Base-by-base conservation (phyloP, 2,329 filamentous ascomycete genomes). In the Colletotrichum sublineola region DNA sequence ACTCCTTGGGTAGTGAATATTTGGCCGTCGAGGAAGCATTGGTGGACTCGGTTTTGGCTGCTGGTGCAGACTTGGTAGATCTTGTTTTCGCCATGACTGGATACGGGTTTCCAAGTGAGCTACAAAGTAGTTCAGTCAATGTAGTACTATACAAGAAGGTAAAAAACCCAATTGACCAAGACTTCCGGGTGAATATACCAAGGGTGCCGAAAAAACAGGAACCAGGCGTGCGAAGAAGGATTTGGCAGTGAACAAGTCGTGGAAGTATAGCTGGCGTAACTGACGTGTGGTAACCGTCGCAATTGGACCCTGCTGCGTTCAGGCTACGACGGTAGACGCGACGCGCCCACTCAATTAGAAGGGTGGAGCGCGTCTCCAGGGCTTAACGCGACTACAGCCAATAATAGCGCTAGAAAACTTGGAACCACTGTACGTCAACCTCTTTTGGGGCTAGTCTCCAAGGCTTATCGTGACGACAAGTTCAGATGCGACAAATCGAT, bases 41-140 rank as follows among this genome's bases (percentile, higher is more conserved):
- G 46, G 44, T 68, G 36, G 48, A 76, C 72, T 74, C 75, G 74
- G 76, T 76, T 81, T 77, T 85, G 83, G 66, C 60, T 18, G 75
- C 70, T 2, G 79, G 68, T n/a, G 77, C 75, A 48, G 79, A 66
- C 76, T 84, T 85, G 57, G 80, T 78, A 14, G 87, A 82, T 75
- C 88, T 82, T 71, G 87, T 88, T 75, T 84, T 83, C 62, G 86
- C 83, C 87, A 89, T 89, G 61, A 56, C 73, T 33, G 20, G 31
- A 12, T 15, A 40, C 24, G 36, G 36, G 40, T 33, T 14, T 38
- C 31, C 20, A 20, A 63, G 36, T 42, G 24, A 12, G 24, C 48
- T 31, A 15, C 15, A 9, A 15, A 8, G 15, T 20, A 4, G 12
- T 48, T 24, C 14, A 31, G 14, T 33, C 29, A 33, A 53, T 15